Base-by-base conservation (phyloP, 2,329 filamentous ascomycete genomes). In the Paradendryphiella salina region DNA sequence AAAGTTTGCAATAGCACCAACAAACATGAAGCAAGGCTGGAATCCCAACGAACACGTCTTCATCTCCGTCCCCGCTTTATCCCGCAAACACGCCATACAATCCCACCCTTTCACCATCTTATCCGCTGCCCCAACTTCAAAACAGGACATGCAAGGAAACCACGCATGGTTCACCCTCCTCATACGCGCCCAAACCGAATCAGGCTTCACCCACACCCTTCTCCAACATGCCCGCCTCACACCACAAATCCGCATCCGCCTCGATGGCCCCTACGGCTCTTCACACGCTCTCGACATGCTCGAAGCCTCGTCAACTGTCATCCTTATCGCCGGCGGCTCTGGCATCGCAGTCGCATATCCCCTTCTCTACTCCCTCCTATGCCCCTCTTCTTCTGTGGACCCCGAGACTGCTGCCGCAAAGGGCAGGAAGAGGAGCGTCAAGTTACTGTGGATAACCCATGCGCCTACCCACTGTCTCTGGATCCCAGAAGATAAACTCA, bases 81-180 rank as follows among this genome's bases (percentile, higher is more conserved):
- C 79, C 1, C 67, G 71, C 3, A 78, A 75, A 46, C 79, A 85
- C 60, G 63, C 72, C 2, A 64, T 85, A 1, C 85, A 87, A 69
- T 77, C 84, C 0, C 85, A 88, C 62, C 85, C 85, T 0, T 87
- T 87, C 68, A 87, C 84, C 7, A 85, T 88, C 46, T 80, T 84
- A 13, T 86, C 84, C 2, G 78, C 79, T 0, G 82, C 83, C 8
- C 80, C 82, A 1, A 76, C 78, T 1, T 20, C 78, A 78, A 15
- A 45, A 28, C 35, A 32, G 36, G 47, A 50, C n/a, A 37, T 13
- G 50, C 50, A 18, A 56, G 71, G n/a, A 26, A 57, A 62, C 10
- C 78, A 82, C 54, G 79, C 79, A 3, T 80, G 76, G 73, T 71
- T 86, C 54, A 76, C 76, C 10, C 77, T 88, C 10, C 76, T 86